Evolutionary conservation across 495 filamentous ascomycete genomes (phyloP).

Genomic region (Aspergillus wentii): DNA sequence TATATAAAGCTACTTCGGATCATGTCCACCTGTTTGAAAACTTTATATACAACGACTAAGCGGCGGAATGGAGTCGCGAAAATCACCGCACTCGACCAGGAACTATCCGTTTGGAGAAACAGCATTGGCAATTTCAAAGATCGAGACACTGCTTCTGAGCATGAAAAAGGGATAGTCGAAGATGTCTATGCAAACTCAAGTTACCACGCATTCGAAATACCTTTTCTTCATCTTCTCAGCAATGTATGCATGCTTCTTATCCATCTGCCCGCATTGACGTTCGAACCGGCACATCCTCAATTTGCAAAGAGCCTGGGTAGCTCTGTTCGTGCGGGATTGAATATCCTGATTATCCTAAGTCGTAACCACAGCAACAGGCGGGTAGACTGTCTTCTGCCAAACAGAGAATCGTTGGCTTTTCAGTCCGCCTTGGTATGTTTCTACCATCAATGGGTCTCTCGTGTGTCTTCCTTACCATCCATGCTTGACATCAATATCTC

Average conservation of each 20-base stretch:
- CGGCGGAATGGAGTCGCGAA: not conserved
- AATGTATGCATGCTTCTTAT: not conserved
- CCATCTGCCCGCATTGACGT: constrained; percentile 1
- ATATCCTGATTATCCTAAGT: too few relatives aligned
- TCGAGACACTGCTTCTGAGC: not conserved
- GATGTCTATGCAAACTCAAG: not conserved
- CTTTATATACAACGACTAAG: constrained; percentile 1
- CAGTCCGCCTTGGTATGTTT: too few relatives aligned
- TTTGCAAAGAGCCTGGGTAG: constrained; percentile 2
- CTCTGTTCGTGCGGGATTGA: too few relatives aligned
- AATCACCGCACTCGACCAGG: not conserved
- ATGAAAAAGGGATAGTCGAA: not conserved
- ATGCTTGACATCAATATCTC: too few relatives aligned
- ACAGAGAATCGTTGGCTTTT: too few relatives aligned
- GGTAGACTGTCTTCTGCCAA: too few relatives aligned
- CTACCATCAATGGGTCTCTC: too few relatives aligned
- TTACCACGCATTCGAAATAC: not conserved
- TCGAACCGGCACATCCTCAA: not conserved
- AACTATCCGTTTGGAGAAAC: not conserved
- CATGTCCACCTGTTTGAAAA: not conserved
- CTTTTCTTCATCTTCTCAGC: not conserved
- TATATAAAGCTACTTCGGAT: not conserved
- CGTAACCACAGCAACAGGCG: too few relatives aligned
- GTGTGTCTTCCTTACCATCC: too few relatives aligned
- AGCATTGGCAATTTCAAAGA: not conserved